phyloP scores from a whole-genome alignment of 164 flowering plant species.

The Dillenia suffruticosa region DNA sequence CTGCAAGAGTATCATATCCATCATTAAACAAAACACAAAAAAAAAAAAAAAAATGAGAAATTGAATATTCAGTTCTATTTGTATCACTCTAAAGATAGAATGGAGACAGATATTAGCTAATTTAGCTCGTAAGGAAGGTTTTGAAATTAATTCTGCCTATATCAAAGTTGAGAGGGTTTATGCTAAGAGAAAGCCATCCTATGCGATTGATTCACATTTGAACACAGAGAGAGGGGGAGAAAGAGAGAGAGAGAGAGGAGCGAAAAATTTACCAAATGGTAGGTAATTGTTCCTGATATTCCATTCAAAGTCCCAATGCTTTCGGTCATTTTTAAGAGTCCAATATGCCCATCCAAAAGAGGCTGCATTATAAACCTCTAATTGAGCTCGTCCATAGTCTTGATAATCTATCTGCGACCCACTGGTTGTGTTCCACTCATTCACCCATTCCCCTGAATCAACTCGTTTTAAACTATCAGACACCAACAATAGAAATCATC shows the following conservation, averaged over 20 bases:
- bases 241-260: background rate
- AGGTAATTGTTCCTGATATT: conserved; percentile 64
- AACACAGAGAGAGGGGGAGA: too few relatives aligned
- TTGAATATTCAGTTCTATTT: too few relatives aligned
- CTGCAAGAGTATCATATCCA: conserved; percentile 22
- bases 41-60: too few relatives aligned
- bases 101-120: too few relatives aligned
- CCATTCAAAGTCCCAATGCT: conserved; percentile 94
- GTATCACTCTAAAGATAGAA: too few relatives aligned
- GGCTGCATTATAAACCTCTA: conserved; percentile 65
- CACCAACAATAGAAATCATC: background rate
- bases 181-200: too few relatives aligned
- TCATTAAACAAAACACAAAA: too few relatives aligned
- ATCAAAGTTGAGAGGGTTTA: too few relatives aligned
- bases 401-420: conserved; percentile 57
- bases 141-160: too few relatives aligned
- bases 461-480: conserved; percentile 2
- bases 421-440: conserved; percentile 64
- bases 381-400: conserved; percentile 66
- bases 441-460: conserved; percentile 87
- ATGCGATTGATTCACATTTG: too few relatives aligned
- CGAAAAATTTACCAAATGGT: conserved; percentile 38
- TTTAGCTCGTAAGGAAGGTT: too few relatives aligned
- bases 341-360: conserved; percentile 95
- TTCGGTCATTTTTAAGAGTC: conserved; percentile 74